Evolutionary conservation across 768 basidiomycete species (phyloP), one percentile per base, ranked within the genome.

Genomic region (Crucibulum laeve): DNA sequence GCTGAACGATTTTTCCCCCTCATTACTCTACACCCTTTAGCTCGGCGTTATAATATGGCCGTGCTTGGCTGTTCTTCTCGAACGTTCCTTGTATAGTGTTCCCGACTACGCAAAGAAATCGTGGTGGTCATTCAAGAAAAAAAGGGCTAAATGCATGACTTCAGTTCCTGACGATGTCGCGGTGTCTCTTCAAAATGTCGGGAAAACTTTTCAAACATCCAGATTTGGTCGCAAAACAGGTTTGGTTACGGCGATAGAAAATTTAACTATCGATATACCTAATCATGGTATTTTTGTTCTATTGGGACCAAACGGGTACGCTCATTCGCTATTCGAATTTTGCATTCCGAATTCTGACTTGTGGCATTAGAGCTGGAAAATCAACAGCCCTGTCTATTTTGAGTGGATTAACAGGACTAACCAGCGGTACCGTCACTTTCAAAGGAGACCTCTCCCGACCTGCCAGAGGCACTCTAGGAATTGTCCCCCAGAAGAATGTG

Each of bases 401-500:
- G 6, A 84, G 73, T 3, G 77, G 81, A 2, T 67, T 91, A 7
- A 61, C 79, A 6, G 76, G 76, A 5, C 74, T 71, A 15, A 80
- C 76, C 3, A 63, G 70, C 17, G 87, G 87, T 25, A 64, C 69
- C 2, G 68, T 89, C 14, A 63, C 69, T 0, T 76, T 74, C 39
- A 76, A 76, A 52, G 79, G 79, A 25, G 78, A 78, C 0, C 57
- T 64, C 14, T 54, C 70, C 33, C 66, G 66, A 22, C 81, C 83
- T 5, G 67, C 80, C 4, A 78, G 78, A 0, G 85, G 86, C 5
- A 76, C 75, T 0, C 57, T 91, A 13, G 87, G 87, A 2, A 82
- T 91, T 45, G 85, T 87, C 0, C 85, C 87, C 0, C 87, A 89
- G 64, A 88, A 86, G 65, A 89, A 91, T 52, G 86, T 91, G 4